These are phyloP conservation scores for Aspergillus fijiensis DNA, from an alignment of 2,329 filamentous ascomycete species.

Conservation along the genomic window DNA sequence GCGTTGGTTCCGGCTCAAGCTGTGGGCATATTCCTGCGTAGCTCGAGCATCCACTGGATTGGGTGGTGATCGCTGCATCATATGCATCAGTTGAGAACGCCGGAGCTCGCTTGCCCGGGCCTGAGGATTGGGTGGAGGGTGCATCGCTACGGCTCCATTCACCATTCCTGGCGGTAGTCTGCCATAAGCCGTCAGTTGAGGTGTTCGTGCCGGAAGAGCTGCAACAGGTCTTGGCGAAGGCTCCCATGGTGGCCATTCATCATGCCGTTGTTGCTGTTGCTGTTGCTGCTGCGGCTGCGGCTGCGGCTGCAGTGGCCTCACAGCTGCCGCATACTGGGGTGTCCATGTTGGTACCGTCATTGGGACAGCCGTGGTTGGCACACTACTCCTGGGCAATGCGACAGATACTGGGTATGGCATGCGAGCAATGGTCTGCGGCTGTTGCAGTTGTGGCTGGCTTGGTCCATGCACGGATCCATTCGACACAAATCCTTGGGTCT, in stretches of 20 bases:
- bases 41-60: constrained; percentile 10
- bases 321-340: neutral
- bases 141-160: neutral
- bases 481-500: neutral
- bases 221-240: neutral
- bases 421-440: neutral
- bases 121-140: neutral
- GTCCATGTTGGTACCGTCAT: neutral
- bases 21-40: constrained; percentile 13
- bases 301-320: neutral
- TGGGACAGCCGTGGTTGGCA: neutral
- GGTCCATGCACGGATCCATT: neutral
- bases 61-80: neutral
- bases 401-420: neutral
- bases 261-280: neutral
- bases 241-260: neutral
- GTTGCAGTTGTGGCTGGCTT: neutral
- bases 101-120: neutral
- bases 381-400: neutral
- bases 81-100: neutral
- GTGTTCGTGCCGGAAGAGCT: neutral
- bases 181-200: neutral
- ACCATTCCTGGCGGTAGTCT: neutral
- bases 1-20: constrained; percentile 1
- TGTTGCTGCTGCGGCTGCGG: neutral